Percentiles rank a stretch among this genome's conserved stretches.
Evolutionary conservation across 257 asterid species (phyloP).

Genomic region (Salvia splendens): DNA sequence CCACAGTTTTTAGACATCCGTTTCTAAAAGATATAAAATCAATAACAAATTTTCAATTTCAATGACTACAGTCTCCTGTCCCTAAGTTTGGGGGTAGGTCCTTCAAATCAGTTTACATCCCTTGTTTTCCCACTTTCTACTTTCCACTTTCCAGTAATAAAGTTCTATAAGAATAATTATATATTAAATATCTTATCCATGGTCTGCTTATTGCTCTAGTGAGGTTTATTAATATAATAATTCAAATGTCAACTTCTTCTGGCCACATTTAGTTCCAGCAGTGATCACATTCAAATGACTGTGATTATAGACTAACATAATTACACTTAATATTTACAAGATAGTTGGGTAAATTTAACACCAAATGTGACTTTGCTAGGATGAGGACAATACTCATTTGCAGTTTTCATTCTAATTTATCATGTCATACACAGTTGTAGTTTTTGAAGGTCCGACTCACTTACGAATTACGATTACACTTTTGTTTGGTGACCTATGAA

Average conservation of each 20-base stretch:
- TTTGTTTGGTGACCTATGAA: slow-evolving; percentile 23
- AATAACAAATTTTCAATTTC: neutral
- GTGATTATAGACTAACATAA: neutral
- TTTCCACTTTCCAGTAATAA: no score
- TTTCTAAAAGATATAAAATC: neutral
- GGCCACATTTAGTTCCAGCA: neutral
- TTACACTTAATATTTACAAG: neutral
- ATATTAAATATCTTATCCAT: neutral
- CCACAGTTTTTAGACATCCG: no score
- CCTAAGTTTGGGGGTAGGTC: neutral
- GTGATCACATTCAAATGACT: slow-evolving; percentile 7
- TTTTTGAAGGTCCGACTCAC: slow-evolving; percentile 16
- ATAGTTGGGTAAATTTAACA: slow-evolving; percentile 4
- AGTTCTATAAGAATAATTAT: no score
- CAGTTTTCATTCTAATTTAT: slow-evolving; percentile 12
- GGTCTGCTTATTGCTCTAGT: neutral
- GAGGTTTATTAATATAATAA: neutral
- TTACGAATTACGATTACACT: neutral
- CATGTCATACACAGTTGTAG: neutral
- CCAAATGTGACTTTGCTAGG: slow-evolving; percentile 7
- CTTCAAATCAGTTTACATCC: neutral
- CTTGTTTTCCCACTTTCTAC: no score
- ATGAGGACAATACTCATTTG: neutral
- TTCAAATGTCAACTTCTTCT: slow-evolving; percentile 10
- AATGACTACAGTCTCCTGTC: neutral